These are phyloP conservation scores for Acacia concinna DNA, from an alignment of 331 rosid genomes.

Conservation along the genomic window DNA sequence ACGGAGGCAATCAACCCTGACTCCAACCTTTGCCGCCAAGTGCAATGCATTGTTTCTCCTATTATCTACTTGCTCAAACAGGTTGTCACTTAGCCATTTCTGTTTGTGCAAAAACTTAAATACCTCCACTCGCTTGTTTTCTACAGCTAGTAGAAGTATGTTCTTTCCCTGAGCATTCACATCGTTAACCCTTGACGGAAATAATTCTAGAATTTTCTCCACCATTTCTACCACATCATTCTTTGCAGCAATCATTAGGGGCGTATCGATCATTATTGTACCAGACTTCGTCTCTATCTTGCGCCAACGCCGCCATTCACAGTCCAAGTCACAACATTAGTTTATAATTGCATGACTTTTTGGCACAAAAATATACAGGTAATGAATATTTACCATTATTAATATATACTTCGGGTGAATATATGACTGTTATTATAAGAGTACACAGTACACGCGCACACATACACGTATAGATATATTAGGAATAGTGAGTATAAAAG, in stretches of 20 bases:
- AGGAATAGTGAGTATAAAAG: too few species aligned
- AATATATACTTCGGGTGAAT: too few species aligned
- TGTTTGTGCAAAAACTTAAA: slow-evolving; percentile 21
- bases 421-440: too few species aligned
- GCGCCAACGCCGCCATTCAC: neutral
- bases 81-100: neutral
- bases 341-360: neutral
- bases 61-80: neutral
- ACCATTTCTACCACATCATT: slow-evolving; percentile 60
- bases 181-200: slow-evolving; percentile 54
- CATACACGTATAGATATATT: too few species aligned
- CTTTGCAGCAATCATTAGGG: slow-evolving; percentile 47
- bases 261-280: slow-evolving; percentile 29
- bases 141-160: slow-evolving; percentile 50
- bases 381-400: too few species aligned
- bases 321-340: too few species aligned
- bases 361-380: too few species aligned
- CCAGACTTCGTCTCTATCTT: neutral
- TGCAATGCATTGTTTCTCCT: neutral
- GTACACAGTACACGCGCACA: too few species aligned
- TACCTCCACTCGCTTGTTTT: slow-evolving; percentile 44
- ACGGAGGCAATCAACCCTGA: neutral
- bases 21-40: neutral
- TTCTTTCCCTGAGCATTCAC: slow-evolving; percentile 40
- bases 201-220: slow-evolving; percentile 38